Conservation (phyloP, 164 flowering plant genomes). For the Annona cherimola region DNA sequence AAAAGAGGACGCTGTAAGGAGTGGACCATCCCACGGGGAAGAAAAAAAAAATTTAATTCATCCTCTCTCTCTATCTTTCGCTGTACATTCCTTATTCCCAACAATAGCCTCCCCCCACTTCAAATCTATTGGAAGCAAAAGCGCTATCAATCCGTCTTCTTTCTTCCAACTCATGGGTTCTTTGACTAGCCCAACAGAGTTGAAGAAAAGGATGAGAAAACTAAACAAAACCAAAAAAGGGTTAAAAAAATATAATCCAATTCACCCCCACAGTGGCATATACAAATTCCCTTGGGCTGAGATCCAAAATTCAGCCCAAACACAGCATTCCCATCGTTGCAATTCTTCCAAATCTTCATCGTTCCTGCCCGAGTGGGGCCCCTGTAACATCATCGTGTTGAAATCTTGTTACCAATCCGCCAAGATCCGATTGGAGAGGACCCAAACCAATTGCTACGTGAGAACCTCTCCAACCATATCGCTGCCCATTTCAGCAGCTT, state of each 20-base stretch:
- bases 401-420: not conserved
- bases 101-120: constrained; percentile 5
- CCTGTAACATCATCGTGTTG: not conserved
- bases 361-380: not conserved
- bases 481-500: not conserved
- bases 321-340: not conserved
- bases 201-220: not conserved
- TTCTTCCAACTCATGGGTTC: not conserved
- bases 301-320: constrained; percentile 14
- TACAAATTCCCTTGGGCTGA: constrained; percentile 14
- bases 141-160: not conserved
- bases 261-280: constrained; percentile 9
- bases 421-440: not conserved
- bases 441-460: not conserved
- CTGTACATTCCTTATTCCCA: constrained; percentile 17
- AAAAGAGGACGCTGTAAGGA: not conserved
- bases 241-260: constrained; percentile 4
- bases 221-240: not conserved
- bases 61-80: constrained; percentile 2
- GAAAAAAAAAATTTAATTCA: constrained; percentile 7
- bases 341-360: not conserved
- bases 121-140: constrained; percentile 9
- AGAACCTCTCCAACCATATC: not conserved
- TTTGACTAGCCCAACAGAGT: constrained; percentile 3
- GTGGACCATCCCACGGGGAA: not conserved